Base-by-base conservation (phyloP, 228 moss, liverwort and hornwort genomes). In the Sphagnum magellanicum region DNA sequence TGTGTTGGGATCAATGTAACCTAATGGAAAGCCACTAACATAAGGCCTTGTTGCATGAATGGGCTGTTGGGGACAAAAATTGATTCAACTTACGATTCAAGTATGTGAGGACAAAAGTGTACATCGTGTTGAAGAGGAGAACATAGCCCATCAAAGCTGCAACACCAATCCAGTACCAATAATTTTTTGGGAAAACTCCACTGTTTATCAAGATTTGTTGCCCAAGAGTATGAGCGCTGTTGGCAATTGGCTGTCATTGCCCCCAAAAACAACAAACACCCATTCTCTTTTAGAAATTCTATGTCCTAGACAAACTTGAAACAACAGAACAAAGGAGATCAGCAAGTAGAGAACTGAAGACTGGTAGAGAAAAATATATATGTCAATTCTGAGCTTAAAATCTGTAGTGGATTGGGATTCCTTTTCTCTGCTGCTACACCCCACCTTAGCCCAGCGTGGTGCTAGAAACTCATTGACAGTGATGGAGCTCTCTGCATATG, bases 391-490 rank as follows among this genome's bases (percentile, higher is more conserved):
- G 32, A 32, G 32, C 32, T 32, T 32, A 3, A 32, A 32, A 32
- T 32, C 32, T 32, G 32, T 32, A 32, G 32, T 32, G 32, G 32
- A 32, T 32, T 32, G 32, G 32, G 32, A 32, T 2, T 32, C 32
- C 32, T 32, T 32, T 32, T 32, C 32, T 32, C 32, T 32, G 32
- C 32, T 32, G 32, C 32, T 32, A 32, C 32, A 32, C 32, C 32
- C 32, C 32, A 90, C 90, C 84, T 75, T 79, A 7, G 67, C 50
- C 94, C 94, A 94, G 70, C 83, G 71, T 1, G 88, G 86, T 59
- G 94, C 90, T 7, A 94, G 92, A 69, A 91, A 94, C 73, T 94
- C 94, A 70, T 94, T 94, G 14, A 87, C 92, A 5, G 80, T 74
- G 71, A 85, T 77, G 57, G 85, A 86, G n/a, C 75, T 88, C 69